Evolutionary conservation across 306 rosid species (phyloP), one percentile per base, ranked within the genome.

Genomic region (Ceratonia siliqua): DNA sequence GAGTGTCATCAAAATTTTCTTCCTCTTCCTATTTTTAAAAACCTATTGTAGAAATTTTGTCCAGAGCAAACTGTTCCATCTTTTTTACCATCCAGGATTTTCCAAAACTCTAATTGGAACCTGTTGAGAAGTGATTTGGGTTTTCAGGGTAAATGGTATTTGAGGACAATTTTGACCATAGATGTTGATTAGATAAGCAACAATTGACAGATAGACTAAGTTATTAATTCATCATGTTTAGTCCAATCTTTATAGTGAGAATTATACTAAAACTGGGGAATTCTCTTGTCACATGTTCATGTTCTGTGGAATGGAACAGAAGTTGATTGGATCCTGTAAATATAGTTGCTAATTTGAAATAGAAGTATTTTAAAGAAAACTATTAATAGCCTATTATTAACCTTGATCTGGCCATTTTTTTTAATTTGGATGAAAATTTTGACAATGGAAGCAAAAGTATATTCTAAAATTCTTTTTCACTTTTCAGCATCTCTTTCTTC

Each of bases 401-500:
- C 8, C 66, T 72, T 62, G 54, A 72, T 41, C 9, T 67, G 63
- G 15, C 12, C 0, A 15, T 42, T 32, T 10, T 36, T 36, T 63
- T 20, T 18, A 36, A 9, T 69, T 77, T 57, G 18, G 36, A 57
- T 35, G 32, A 42, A 53, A 20, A 10, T 5, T 22, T 52, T 62
- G 49, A 28, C 41, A 22, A 28, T 15, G 42, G 65, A 36, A 52
- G 22, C 22, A 35, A 25, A 46, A 28, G 1, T 68, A 15, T 32
- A 65, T 42, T 25, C 24, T 17, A 25, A 4, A 27, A 68, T 52
- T 27, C 11, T 9, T 68, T 17, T 30, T 5, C 17, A 17, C 27
- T 2, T 68, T 68, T 69, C 81, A 89, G 94, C 94, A 21, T 87
- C 90, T 46, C 91, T 89, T 53, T 87, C 91, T 62, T 81, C 94